These are phyloP conservation scores for Lachnellula subtilissima DNA, from an alignment of 2,329 filamentous ascomycete genomes.

Conservation along the genomic window DNA sequence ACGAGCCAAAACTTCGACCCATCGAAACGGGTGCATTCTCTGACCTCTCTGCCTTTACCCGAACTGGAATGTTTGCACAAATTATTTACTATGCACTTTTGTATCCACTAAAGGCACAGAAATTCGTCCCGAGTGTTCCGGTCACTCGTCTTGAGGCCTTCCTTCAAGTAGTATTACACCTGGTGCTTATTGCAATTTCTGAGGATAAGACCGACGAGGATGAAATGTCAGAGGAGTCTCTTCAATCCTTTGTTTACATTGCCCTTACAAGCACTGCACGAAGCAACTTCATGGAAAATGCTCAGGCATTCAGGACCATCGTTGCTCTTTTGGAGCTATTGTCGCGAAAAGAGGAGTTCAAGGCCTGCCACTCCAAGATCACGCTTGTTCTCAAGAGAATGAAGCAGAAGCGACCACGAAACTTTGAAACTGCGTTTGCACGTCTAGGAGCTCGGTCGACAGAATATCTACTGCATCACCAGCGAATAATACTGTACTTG, in stretches of 20 bases:
- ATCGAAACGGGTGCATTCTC: slow-evolving; percentile 75
- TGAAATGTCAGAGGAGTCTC: slow-evolving; percentile 41
- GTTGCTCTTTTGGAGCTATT: slow-evolving; percentile 59
- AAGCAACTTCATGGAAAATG: slow-evolving; percentile 55
- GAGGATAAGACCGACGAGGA: slow-evolving; percentile 67
- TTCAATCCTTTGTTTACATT: slow-evolving; percentile 66
- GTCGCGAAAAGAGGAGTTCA: slow-evolving; percentile 67
- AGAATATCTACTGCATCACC: slow-evolving; percentile 78
- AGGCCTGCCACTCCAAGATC: slow-evolving; percentile 80
- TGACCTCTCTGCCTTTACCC: slow-evolving; percentile 72
- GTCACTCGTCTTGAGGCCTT: slow-evolving; percentile 84
- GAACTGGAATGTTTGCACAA: slow-evolving; percentile 80
- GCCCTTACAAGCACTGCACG: slow-evolving; percentile 61
- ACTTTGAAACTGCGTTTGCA: slow-evolving; percentile 65
- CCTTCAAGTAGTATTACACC: slow-evolving; percentile 83
- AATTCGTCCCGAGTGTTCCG: slow-evolving; percentile 69
- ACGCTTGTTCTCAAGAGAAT: slow-evolving; percentile 77
- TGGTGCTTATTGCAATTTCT: slow-evolving; percentile 77
- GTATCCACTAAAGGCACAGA: slow-evolving; percentile 68
- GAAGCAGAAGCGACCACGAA: slow-evolving; percentile 71
- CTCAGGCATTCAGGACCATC: slow-evolving; percentile 55
- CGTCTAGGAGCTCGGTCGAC: slow-evolving; percentile 62
- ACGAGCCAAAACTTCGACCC: slow-evolving; percentile 75
- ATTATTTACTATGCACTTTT: slow-evolving; percentile 83
- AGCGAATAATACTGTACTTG: slow-evolving; percentile 53